Conservation (phyloP, 2,329 filamentous ascomycete genomes). For the Epichloe aotearoae region DNA sequence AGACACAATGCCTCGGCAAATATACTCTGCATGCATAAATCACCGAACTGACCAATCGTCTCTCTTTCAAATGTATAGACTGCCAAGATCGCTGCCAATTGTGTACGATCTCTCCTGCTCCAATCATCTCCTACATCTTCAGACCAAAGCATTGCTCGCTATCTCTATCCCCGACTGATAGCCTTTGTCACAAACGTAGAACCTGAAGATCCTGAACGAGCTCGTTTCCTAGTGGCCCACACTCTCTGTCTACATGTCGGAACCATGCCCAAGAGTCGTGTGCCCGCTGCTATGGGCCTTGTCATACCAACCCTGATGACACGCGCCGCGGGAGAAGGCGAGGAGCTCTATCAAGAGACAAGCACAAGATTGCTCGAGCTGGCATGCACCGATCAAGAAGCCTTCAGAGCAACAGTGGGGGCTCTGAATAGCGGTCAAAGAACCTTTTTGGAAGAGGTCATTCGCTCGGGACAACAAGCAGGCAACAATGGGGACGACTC, state of each 20-base stretch:
- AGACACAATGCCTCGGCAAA: not conserved
- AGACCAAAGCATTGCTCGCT: conserved; percentile 60
- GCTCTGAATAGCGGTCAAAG: conserved; percentile 59
- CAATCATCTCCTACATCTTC: conserved; percentile 47
- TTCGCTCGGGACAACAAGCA: conserved; percentile 48
- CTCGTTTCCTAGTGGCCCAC: conserved; percentile 56
- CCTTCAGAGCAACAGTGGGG: conserved; percentile 63
- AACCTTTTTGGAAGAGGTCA: conserved; percentile 72
- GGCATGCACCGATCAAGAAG: conserved; percentile 56
- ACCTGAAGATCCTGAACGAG: conserved; percentile 68
- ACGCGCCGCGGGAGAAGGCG: conserved; percentile 53
- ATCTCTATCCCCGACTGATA: conserved; percentile 62
- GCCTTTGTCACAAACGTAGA: conserved; percentile 58
- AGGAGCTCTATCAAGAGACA: conserved; percentile 54
- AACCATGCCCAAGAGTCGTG: conserved; percentile 29
- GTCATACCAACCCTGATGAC: conserved; percentile 66
- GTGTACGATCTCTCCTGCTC: conserved; percentile 71
- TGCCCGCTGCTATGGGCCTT: conserved; percentile 54
- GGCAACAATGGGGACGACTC: conserved; percentile 26
- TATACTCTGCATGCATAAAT: not conserved
- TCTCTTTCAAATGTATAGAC: conserved; percentile 33
- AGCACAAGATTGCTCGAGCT: conserved; percentile 68
- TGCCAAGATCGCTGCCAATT: conserved; percentile 80
- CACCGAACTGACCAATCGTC: not conserved
- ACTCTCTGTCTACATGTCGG: conserved; percentile 62